Evolutionary conservation across 2,329 filamentous ascomycete species (phyloP).

Genomic region (Botrytis elliptica): DNA sequence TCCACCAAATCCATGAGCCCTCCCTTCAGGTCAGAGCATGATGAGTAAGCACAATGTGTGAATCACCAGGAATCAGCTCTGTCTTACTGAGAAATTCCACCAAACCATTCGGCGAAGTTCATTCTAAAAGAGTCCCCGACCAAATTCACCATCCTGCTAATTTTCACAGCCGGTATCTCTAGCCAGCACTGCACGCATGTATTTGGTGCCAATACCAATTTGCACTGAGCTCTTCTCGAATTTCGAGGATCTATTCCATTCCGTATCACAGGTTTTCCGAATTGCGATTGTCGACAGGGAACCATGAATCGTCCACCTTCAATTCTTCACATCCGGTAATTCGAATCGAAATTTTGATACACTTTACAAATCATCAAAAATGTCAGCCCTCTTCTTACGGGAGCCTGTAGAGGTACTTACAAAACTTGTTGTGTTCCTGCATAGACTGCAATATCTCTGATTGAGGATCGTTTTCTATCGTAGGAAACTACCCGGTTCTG

Average conservation of each 20-base stretch:
- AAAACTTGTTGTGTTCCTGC: too few species aligned
- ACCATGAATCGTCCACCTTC: not conserved
- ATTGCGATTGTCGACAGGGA: too few species aligned
- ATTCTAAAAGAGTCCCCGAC: accelerated
- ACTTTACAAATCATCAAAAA: not conserved
- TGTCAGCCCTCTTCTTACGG: not conserved
- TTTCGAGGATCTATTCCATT: not conserved
- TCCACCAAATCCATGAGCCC: not conserved
- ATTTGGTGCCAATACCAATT: not conserved
- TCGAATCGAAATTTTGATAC: too few species aligned
- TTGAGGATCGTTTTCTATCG: accelerated
- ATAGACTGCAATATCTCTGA: not conserved
- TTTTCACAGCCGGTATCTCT: not conserved
- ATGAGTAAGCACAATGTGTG: not conserved
- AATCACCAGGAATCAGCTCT: not conserved
- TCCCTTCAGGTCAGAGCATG: accelerated
- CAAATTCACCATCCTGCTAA: too few species aligned
- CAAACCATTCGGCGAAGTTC: not conserved
- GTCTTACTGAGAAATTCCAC: too few species aligned
- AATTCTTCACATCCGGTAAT: too few species aligned
- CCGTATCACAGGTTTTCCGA: not conserved
- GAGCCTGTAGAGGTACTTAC: too few species aligned
- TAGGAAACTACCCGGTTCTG: not conserved
- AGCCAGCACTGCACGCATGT: not conserved
- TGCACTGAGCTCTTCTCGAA: accelerated